Evolutionary conservation across 2,329 filamentous ascomycete genomes (phyloP), one percentile per base, ranked within the genome.

Genomic region (Fusarium napiforme): DNA sequence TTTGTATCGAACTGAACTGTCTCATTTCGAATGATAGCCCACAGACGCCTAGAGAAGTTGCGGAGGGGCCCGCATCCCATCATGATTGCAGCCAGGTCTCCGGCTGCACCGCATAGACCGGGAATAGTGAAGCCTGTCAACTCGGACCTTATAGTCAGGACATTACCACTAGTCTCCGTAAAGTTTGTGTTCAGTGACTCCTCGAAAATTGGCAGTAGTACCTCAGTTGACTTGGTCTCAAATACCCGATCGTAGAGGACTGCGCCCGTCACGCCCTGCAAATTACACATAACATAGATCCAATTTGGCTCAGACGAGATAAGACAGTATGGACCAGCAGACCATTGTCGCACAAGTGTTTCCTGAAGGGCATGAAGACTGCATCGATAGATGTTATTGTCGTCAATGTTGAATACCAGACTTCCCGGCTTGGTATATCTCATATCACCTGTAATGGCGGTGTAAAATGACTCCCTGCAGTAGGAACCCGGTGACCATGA

Each of bases 201-300:
- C 0, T 52, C 47, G 9, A 52, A 52, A 2, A 26, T 52, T 3
- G 47, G 47, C 0, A 52, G 0, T 3, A 52, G 11, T 0, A 52
- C n/a, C 1, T 52, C 47, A 19, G 47, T 52, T 1, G 47, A 36
- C 11, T 52, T 36, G 0, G 30, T 52, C 0, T n/a, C 47, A 26
- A 36, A 52, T 0, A 52, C 30, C 14, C 30, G 30, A 4, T 36
- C 47, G 16, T 36, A 52, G 1, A 52, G 30, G 10, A 26, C 16
- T 36, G 47, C 47, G 2, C 30, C 47, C 0, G 47, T 36, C 47
- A 52, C 36, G 8, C 47, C 47, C 19, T 52, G 47, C 5, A 52
- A 2, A 19, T 52, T 52, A 2, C 30, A 52, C 47, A 52, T 36
- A 5, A 52, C 30, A 6, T 52, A 52, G 9, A 36, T 52, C 30